A percentile compares a stretch with the other conserved stretches of the same genome.
Conservation (phyloP, 257 asterid genomes). For the Solanum chaucha region DNA sequence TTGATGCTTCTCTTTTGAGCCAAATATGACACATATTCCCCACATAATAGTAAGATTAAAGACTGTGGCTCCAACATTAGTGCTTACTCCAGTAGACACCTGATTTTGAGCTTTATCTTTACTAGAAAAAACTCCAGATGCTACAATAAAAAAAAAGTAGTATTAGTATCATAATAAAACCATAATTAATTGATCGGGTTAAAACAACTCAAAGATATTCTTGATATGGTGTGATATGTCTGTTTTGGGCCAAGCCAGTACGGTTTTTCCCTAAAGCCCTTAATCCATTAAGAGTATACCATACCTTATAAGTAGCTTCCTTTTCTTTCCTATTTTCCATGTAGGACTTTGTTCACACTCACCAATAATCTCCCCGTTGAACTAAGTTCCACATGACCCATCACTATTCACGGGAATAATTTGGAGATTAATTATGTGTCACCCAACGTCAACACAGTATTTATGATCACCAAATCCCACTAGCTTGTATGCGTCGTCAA, state of each 20-base stretch:
- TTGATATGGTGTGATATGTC: background rate
- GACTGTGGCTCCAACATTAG: slow-evolving; percentile 36
- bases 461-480: no score
- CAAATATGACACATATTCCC: slow-evolving; percentile 33
- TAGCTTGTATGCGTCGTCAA: no score
- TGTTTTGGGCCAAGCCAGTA: background rate
- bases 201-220: background rate
- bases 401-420: background rate
- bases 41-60: slow-evolving; percentile 42
- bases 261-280: background rate
- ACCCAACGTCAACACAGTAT: no score
- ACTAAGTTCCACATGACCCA: background rate
- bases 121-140: slow-evolving; percentile 28
- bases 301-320: background rate
- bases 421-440: background rate
- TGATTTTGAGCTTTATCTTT: slow-evolving; percentile 28
- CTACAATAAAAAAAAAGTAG: slow-evolving; percentile 2
- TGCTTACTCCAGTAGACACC: slow-evolving; percentile 38
- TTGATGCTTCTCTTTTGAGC: slow-evolving; percentile 9
- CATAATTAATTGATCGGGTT: no score
- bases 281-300: background rate
- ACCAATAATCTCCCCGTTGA: background rate
- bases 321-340: background rate
- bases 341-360: background rate
- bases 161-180: background rate